Evolutionary conservation across 345 rosid species (phyloP).

Genomic region (Populus alba): DNA sequence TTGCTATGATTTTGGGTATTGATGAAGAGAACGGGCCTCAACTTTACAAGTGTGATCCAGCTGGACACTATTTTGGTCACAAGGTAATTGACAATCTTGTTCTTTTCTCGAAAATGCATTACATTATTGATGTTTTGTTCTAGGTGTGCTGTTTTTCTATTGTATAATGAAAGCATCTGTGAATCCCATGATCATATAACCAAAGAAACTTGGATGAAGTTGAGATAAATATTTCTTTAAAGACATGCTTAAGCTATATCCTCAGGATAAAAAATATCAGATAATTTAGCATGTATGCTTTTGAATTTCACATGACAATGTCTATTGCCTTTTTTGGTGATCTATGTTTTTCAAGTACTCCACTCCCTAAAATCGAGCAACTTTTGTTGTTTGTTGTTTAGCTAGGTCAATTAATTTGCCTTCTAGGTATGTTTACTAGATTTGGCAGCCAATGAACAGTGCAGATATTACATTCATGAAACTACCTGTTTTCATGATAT

Average conservation of each 20-base stretch:
- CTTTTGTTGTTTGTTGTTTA: not conserved
- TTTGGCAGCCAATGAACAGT: not conserved
- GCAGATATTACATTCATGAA: not conserved
- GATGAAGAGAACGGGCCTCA: constrained; percentile 95
- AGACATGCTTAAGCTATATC: not conserved
- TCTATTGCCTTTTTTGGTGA: not conserved
- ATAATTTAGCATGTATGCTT: not conserved
- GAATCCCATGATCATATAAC: not conserved
- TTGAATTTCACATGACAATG: not conserved
- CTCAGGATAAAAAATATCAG: not conserved
- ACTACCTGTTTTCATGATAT: not conserved
- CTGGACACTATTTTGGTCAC: constrained; percentile 97
- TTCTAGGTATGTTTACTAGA: not conserved
- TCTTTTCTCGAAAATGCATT: not conserved
- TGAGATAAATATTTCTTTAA: not conserved
- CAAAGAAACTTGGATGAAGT: not conserved
- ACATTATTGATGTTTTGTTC: not conserved
- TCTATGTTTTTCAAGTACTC: not conserved
- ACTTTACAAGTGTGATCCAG: constrained; percentile 97
- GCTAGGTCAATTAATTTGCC: not conserved
- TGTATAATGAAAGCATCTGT: not conserved
- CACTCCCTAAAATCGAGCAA: not conserved
- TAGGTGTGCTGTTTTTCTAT: not conserved
- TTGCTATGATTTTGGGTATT: constrained; percentile 94
- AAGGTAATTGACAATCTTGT: constrained; percentile 50